Evolutionary conservation across 2,329 filamentous ascomycete genomes (phyloP).

Genomic region (Fusarium pseudonygamai): DNA sequence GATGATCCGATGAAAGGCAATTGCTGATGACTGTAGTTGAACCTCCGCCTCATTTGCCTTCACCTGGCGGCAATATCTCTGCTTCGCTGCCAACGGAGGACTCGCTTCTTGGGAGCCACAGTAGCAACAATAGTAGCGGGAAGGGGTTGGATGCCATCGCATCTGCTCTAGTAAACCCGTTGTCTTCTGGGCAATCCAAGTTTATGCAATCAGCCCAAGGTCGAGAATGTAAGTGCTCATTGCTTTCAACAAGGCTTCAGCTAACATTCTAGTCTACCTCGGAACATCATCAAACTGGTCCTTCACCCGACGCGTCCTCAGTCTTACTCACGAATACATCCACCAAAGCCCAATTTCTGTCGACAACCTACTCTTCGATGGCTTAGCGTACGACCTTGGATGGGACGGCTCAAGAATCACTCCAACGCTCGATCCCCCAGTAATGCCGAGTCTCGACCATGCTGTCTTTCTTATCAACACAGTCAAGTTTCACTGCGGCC

Average conservation of each 20-base stretch:
- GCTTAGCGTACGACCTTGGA: slow-evolving; percentile 59
- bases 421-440: slow-evolving; percentile 27
- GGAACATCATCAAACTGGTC: slow-evolving; percentile 67
- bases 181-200: slow-evolving; percentile 52
- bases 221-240: slow-evolving; percentile 50
- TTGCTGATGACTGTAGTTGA: slow-evolving; percentile 2
- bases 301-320: slow-evolving; percentile 60
- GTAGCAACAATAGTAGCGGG: slow-evolving; percentile 14
- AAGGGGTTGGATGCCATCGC: slow-evolving; percentile 43
- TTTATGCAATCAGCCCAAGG: slow-evolving; percentile 55
- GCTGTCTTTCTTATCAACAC: slow-evolving; percentile 63
- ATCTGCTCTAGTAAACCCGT: slow-evolving; percentile 53
- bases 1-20: fast-evolving
- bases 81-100: slow-evolving; percentile 21
- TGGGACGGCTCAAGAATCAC: slow-evolving; percentile 56
- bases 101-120: slow-evolving; percentile 28
- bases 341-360: slow-evolving; percentile 54
- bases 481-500: slow-evolving; percentile 65
- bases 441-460: slow-evolving; percentile 61
- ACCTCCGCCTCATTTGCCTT: neutral
- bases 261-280: slow-evolving; percentile 55
- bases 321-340: slow-evolving; percentile 58
- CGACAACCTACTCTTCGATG: slow-evolving; percentile 59
- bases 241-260: fast-evolving
- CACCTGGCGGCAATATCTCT: slow-evolving; percentile 15